phyloP scores from a whole-genome alignment of 805 yeast genomes.

The Candida coquimbonensis region DNA sequence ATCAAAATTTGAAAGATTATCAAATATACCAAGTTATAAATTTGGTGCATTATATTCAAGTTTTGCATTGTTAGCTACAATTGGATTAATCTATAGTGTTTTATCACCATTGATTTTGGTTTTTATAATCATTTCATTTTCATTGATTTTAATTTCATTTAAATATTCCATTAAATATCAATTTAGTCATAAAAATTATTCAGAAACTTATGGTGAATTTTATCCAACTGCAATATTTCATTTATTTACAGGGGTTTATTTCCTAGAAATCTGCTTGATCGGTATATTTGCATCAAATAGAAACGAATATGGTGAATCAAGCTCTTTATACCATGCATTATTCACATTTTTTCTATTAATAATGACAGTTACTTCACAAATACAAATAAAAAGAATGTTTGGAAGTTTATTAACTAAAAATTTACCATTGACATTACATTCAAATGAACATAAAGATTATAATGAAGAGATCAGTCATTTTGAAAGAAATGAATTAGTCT shows the following conservation, averaged over 20 bases:
- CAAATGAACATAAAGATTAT: neutral
- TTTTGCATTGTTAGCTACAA: constrained; percentile 69
- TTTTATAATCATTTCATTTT: constrained; percentile 50
- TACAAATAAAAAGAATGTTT: constrained; percentile 39
- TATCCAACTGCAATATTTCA: constrained; percentile 75
- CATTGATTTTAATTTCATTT: constrained; percentile 54
- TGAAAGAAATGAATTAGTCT: neutral
- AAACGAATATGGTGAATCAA: constrained; percentile 37
- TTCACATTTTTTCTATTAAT: constrained; percentile 45
- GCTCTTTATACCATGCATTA: constrained; percentile 41
- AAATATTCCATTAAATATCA: constrained; percentile 61
- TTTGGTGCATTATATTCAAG: constrained; percentile 82
- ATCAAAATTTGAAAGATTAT: constrained; percentile 38
- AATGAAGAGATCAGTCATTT: neutral
- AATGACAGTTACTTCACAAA: constrained; percentile 52
- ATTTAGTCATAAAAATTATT: constrained; percentile 40
- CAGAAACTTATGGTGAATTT: constrained; percentile 63
- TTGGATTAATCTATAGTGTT: constrained; percentile 71
- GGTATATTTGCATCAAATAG: constrained; percentile 67
- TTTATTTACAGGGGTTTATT: constrained; percentile 73
- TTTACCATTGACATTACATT: constrained; percentile 28
- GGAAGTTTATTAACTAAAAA: constrained; percentile 25
- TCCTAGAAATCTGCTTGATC: constrained; percentile 68
- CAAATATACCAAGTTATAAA: constrained; percentile 37
- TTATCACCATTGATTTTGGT: constrained; percentile 73